These are phyloP conservation scores for Daphne laureola DNA, from an alignment of 441 rosid species.

Conservation along the genomic window DNA sequence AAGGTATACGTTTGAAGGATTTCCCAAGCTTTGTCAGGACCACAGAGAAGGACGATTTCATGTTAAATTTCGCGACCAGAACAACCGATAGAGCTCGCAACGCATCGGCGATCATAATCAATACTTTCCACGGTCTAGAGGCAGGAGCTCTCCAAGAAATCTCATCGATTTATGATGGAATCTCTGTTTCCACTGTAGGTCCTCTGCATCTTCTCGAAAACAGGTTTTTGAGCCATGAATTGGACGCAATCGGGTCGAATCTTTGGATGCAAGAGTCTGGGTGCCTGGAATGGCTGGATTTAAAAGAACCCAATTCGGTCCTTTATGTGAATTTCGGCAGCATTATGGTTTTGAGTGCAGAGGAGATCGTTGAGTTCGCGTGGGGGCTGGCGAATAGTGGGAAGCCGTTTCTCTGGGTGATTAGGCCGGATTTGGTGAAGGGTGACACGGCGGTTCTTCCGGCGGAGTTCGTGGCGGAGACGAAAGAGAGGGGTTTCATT, in stretches of 20 bases:
- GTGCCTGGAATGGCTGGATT: slow-evolving; percentile 31
- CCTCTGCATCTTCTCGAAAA: slow-evolving; percentile 27
- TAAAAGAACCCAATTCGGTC: slow-evolving; percentile 19
- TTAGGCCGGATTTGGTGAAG: no score
- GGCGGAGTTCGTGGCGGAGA: no score
- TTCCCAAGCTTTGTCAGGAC: slow-evolving; percentile 32
- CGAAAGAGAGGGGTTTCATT: no score
- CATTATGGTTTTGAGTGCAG: slow-evolving; percentile 19
- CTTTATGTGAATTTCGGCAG: slow-evolving; percentile 41
- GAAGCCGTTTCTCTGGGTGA: no score
- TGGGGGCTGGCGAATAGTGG: slow-evolving; percentile 5
- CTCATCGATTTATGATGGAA: slow-evolving; percentile 10
- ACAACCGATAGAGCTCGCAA: slow-evolving; percentile 27
- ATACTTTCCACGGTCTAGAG: slow-evolving; percentile 37
- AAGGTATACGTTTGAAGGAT: slow-evolving; percentile 26
- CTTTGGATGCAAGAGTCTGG: slow-evolving; percentile 31
- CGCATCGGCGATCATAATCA: slow-evolving; percentile 31
- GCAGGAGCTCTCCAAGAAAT: slow-evolving; percentile 12
- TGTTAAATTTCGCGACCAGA: slow-evolving; percentile 5
- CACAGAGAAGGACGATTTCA: slow-evolving; percentile 19
- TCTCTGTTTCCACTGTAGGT: slow-evolving; percentile 33
- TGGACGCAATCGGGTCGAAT: slow-evolving; percentile 14
- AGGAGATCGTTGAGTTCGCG: slow-evolving; percentile 28
- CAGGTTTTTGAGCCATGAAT: slow-evolving; percentile 7
- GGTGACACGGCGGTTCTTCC: no score